These are phyloP conservation scores for Pyrenochaeta sp. DNA, from an alignment of 2,329 filamentous ascomycete species.

Conservation along the genomic window DNA sequence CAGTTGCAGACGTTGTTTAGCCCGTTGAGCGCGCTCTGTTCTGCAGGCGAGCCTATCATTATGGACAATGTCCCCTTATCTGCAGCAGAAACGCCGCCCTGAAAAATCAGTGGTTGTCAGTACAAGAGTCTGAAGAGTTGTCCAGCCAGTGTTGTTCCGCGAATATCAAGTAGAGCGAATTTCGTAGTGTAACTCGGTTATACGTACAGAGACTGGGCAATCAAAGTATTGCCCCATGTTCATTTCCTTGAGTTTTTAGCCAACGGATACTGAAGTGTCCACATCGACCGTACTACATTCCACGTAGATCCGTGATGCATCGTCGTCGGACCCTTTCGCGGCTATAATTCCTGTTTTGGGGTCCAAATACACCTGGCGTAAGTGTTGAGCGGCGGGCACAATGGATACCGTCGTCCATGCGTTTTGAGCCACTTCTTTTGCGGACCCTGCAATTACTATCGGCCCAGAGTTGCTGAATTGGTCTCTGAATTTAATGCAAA, in stretches of 20 bases:
- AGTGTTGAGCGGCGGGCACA: slow-evolving; percentile 1
- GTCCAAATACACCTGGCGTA: background rate
- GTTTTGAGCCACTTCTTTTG: background rate
- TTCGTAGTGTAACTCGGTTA: too few species aligned
- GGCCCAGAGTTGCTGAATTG: background rate
- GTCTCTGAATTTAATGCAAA: slow-evolving; percentile 1
- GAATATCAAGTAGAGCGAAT: too few species aligned
- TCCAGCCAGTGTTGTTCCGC: too few species aligned
- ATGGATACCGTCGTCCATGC: slow-evolving; percentile 1
- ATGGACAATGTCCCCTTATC: background rate
- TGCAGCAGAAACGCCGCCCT: too few species aligned
- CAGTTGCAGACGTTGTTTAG: background rate
- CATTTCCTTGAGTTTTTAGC: background rate
- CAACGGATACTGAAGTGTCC: background rate
- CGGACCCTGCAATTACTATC: background rate
- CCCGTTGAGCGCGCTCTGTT: background rate
- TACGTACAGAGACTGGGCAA: slow-evolving; percentile 1
- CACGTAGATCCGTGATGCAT: background rate
- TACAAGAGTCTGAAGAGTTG: too few species aligned
- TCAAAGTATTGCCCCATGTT: slow-evolving; percentile 1
- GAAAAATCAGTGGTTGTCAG: too few species aligned
- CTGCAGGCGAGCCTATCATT: background rate
- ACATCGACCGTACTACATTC: slow-evolving; percentile 3
- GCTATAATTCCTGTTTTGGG: slow-evolving; percentile 1
- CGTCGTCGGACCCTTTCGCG: background rate